Evolutionary conservation across 345 rosid genomes (phyloP).

Genomic region (Stellera chamaejasme): DNA sequence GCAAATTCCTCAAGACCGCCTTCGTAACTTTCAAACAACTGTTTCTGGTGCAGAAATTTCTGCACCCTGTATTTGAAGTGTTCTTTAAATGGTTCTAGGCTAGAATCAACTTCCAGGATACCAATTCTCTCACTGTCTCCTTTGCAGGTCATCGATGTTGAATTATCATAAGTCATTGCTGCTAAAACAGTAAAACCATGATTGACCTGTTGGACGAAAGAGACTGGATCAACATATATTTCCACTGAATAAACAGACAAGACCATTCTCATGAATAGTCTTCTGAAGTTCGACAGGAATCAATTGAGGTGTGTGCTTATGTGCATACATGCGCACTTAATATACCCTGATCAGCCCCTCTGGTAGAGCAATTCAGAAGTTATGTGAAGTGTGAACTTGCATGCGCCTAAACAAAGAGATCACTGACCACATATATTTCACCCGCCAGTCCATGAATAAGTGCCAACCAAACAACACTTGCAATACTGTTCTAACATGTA

Average conservation of each 20-base stretch:
- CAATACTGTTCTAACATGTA: no score
- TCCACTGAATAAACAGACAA: background rate
- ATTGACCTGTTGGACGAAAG: slow-evolving; percentile 16
- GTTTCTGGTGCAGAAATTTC: slow-evolving; percentile 45
- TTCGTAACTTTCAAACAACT: slow-evolving; percentile 46
- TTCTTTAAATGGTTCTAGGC: slow-evolving; percentile 43
- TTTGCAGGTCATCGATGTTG: slow-evolving; percentile 25
- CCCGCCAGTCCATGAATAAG: no score
- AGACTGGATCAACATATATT: background rate
- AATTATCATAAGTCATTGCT: slow-evolving; percentile 33
- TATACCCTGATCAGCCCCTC: background rate
- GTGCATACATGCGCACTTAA: background rate
- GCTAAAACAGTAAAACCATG: slow-evolving; percentile 26
- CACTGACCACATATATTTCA: no score
- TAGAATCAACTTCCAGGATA: slow-evolving; percentile 39
- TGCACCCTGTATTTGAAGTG: slow-evolving; percentile 51
- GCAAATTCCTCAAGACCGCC: slow-evolving; percentile 70
- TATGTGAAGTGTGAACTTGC: no score
- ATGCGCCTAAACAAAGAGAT: no score
- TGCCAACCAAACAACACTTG: no score
- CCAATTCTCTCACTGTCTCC: slow-evolving; percentile 35
- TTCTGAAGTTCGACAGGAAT: no score
- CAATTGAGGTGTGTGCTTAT: background rate
- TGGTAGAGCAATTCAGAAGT: no score
- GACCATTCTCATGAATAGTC: no score